Evolutionary conservation across 1,139 yeast genomes (phyloP).

Genomic region (Zygoascus hellenicus): DNA sequence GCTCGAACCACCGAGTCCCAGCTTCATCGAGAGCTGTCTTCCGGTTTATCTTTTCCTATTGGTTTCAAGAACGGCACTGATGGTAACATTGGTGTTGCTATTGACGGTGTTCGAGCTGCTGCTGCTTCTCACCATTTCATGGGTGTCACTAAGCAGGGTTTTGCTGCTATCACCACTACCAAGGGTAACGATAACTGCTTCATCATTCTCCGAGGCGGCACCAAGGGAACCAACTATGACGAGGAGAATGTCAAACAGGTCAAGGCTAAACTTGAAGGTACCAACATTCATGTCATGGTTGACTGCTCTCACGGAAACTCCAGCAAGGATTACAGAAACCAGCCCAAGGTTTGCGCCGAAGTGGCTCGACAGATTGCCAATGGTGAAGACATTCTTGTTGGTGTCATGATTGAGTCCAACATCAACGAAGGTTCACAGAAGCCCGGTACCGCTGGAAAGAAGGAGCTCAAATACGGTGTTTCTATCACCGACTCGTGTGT

Average conservation of each 20-base stretch:
- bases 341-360: slow-evolving; percentile 74
- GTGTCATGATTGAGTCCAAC: slow-evolving; percentile 94
- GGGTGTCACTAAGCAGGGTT: slow-evolving; percentile 95
- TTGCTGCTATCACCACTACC: slow-evolving; percentile 93
- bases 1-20: slow-evolving; percentile 99
- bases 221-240: slow-evolving; percentile 88
- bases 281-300: slow-evolving; percentile 56
- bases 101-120: slow-evolving; percentile 92
- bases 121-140: slow-evolving; percentile 90
- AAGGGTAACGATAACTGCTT: slow-evolving; percentile 76
- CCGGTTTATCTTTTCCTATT: slow-evolving; percentile 94
- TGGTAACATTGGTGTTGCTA: slow-evolving; percentile 87
- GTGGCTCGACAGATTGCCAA: slow-evolving; percentile 76
- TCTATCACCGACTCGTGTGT: slow-evolving; percentile 97
- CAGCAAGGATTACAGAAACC: slow-evolving; percentile 87
- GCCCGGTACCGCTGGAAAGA: slow-evolving; percentile 69
- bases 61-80: slow-evolving; percentile 99
- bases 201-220: slow-evolving; percentile 93
- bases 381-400: slow-evolving; percentile 77
- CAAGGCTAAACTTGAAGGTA: slow-evolving; percentile 48
- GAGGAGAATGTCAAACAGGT: slow-evolving; percentile 70
- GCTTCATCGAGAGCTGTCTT: slow-evolving; percentile 92
- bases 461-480: slow-evolving; percentile 84
- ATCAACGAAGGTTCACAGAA: slow-evolving; percentile 89
- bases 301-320: slow-evolving; percentile 99